Evolutionary conservation across 495 filamentous ascomycete genomes (phyloP).

Genomic region (Sporormia fimetaria): DNA sequence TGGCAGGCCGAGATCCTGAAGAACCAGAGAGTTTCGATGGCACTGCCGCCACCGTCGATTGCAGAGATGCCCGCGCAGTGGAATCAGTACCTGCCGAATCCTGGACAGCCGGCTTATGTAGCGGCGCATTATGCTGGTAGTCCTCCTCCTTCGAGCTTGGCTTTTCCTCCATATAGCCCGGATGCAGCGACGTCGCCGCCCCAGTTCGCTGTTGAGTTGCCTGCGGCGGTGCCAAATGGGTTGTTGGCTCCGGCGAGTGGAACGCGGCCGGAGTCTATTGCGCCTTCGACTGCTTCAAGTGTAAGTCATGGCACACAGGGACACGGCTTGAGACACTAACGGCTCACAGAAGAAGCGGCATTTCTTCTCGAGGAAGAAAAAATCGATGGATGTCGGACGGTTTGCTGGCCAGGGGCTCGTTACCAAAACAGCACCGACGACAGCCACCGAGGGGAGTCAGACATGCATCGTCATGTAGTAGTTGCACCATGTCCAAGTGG

Average conservation of each 20-base stretch:
- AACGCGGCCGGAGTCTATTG: neutral
- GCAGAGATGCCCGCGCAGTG: constrained; percentile 9
- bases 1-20: constrained; percentile 21
- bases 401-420: neutral
- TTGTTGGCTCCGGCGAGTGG: too few species aligned
- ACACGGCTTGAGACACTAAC: neutral
- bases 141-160: neutral
- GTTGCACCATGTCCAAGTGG: too few species aligned
- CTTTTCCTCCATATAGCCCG: constrained; percentile 2
- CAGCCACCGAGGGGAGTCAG: constrained; percentile 7
- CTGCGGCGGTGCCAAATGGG: neutral
- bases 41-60: neutral
- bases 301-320: neutral
- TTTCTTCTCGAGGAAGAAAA: constrained; percentile 8
- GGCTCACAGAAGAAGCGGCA: constrained; percentile 3
- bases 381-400: neutral
- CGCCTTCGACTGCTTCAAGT: constrained; percentile 1
- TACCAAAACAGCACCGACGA: neutral
- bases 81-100: constrained; percentile 1
- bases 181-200: constrained; percentile 1
- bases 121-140: constrained; percentile 1
- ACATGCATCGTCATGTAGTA: constrained; percentile 14
- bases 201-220: neutral
- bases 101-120: neutral
- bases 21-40: neutral